Evolutionary conservation across 2,329 filamentous ascomycete genomes (phyloP).

Genomic region (Aspergillus quadrilineatus): DNA sequence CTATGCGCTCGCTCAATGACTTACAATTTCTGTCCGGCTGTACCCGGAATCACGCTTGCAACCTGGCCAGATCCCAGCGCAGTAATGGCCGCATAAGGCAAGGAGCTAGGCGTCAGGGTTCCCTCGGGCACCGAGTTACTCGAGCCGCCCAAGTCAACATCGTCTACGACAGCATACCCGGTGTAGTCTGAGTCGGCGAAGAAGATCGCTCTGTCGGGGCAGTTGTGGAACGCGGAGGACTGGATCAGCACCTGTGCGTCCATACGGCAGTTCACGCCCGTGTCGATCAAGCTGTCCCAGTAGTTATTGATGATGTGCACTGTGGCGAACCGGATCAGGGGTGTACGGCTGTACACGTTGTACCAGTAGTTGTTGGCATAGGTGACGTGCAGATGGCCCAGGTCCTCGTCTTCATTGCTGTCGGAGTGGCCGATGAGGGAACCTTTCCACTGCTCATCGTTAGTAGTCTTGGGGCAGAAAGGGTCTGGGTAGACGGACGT

Average conservation of each 20-base stretch:
- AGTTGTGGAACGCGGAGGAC: constrained; percentile 53
- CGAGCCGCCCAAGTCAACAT: constrained; percentile 51
- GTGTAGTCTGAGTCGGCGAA: constrained; percentile 46
- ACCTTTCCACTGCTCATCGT: constrained; percentile 51
- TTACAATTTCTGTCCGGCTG: constrained; percentile 30
- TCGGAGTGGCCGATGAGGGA: constrained; percentile 61
- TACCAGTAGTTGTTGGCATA: constrained; percentile 66
- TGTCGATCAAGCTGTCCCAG: constrained; percentile 45
- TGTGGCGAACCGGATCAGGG: constrained; percentile 65
- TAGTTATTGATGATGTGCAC: constrained; percentile 61
- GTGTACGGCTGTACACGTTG: constrained; percentile 64
- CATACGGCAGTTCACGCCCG: constrained; percentile 57
- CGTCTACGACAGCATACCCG: constrained; percentile 37
- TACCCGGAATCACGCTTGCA: constrained; percentile 44
- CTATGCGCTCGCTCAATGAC: no score
- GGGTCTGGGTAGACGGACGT: constrained; percentile 30
- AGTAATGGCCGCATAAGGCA: constrained; percentile 49
- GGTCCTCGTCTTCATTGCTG: constrained; percentile 59
- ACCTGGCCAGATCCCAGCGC: constrained; percentile 50
- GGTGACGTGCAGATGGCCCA: constrained; percentile 61
- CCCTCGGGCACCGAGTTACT: constrained; percentile 52
- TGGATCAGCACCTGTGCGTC: constrained; percentile 61
- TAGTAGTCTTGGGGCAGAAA: background rate
- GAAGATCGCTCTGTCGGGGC: constrained; percentile 45
- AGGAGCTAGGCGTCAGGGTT: constrained; percentile 52